Conservation (phyloP, 2,329 filamentous ascomycete genomes). For the Arachnopeziza araneosa region DNA sequence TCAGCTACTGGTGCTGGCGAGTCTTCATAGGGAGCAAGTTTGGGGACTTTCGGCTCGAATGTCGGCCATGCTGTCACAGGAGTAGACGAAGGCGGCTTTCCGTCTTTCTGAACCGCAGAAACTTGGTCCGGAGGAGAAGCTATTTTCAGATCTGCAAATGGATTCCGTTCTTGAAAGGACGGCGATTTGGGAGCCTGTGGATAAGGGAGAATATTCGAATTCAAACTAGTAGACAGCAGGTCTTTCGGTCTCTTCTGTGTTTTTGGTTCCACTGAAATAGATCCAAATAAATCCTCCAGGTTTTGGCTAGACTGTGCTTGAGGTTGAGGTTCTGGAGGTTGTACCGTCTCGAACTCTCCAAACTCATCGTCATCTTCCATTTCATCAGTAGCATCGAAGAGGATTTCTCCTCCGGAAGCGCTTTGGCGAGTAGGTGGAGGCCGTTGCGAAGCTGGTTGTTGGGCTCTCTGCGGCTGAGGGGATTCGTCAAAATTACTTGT, state of each 20-base stretch:
- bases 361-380: conserved; percentile 55
- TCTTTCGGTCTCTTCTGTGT: conserved; percentile 30
- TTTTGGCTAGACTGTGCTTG: conserved; percentile 8
- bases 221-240: conserved; percentile 28
- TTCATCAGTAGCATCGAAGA: conserved; percentile 33
- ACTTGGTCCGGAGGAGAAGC: conserved; percentile 40
- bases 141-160: conserved; percentile 40
- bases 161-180: conserved; percentile 48
- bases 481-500: conserved; percentile 6
- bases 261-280: conserved; percentile 25
- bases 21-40: conserved; percentile 22
- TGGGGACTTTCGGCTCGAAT: conserved; percentile 13
- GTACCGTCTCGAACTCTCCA: conserved; percentile 60
- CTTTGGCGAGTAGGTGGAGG: conserved; percentile 7
- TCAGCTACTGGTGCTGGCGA: conserved; percentile 26
- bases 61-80: conserved; percentile 30
- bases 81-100: conserved; percentile 29
- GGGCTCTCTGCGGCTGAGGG: not conserved
- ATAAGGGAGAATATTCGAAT: conserved; percentile 32
- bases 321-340: conserved; percentile 20
- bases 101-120: conserved; percentile 28
- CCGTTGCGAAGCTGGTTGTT: conserved; percentile 3
- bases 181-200: conserved; percentile 46
- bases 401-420: conserved; percentile 23
- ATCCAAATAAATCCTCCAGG: conserved; percentile 30